phyloP scores from a whole-genome alignment of 345 rosid genomes.

The Combretum micranthum region DNA sequence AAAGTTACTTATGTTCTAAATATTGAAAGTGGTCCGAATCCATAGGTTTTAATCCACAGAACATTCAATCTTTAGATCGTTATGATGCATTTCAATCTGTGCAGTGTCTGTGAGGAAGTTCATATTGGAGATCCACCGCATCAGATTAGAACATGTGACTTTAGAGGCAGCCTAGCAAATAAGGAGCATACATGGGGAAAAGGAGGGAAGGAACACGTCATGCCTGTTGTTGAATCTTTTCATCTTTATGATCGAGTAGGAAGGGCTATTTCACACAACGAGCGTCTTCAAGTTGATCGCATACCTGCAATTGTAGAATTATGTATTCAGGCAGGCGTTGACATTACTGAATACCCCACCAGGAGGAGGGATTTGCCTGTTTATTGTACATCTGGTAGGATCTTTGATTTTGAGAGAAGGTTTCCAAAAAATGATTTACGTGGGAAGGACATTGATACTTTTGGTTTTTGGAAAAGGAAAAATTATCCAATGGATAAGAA shows the following conservation, averaged over 20 bases:
- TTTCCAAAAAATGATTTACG: conserved; percentile 37
- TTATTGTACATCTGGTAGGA: conserved; percentile 31
- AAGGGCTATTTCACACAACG: conserved; percentile 44
- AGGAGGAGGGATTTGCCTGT: conserved; percentile 38
- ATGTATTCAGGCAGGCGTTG: conserved; percentile 45
- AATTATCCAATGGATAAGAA: conserved; percentile 11
- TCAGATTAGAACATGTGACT: conserved; percentile 32
- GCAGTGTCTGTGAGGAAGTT: conserved; percentile 45
- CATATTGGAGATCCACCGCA: conserved; percentile 41
- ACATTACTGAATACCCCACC: conserved; percentile 39
- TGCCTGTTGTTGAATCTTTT: conserved; percentile 41
- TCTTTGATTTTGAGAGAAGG: conserved; percentile 39
- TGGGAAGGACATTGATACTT: conserved; percentile 25
- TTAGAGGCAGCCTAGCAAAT: conserved; percentile 24
- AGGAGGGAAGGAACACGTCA: conserved; percentile 26
- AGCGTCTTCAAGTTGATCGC: conserved; percentile 34
- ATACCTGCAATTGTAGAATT: conserved; percentile 45
- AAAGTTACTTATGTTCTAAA: no score
- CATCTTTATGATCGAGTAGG: conserved; percentile 51
- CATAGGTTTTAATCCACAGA: not conserved
- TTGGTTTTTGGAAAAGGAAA: conserved; percentile 43
- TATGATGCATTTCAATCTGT: conserved; percentile 1
- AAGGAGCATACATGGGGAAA: conserved; percentile 38
- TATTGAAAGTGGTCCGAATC: no score
- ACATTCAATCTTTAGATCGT: not conserved